Base-by-base conservation (phyloP, 345 rosid genomes). In the Pseudoturritis turrita region DNA sequence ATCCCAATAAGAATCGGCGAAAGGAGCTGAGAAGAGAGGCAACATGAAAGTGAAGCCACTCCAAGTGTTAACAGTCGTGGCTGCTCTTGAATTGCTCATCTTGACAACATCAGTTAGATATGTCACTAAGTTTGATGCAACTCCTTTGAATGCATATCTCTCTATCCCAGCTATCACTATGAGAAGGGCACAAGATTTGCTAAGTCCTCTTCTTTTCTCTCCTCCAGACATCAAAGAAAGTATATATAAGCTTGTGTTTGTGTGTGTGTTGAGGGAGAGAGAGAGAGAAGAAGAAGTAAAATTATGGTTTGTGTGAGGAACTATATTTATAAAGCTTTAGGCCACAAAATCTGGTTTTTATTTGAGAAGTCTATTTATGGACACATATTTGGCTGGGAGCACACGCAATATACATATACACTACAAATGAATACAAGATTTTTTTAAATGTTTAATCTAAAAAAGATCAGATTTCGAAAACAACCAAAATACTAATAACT, bases 71-170 rank as follows among this genome's bases (percentile, higher is more conserved):
- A 95, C 99, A 11, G 91, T 82, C 59, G 84, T 94, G 8, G 99
- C 99, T 21, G 97, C 97, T 10, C 84, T 76, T 5, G 99, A 91
- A 70, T 91, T 94, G 61, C 89, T 86, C 96, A 94, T 83, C 64
- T 85, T 85, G 10, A 87, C 86, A 3, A 84, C 87, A 47, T 91
- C 96, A 14, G 97, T 95, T 10, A 95, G 83, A 73, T 91, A 95
- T 5, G 95, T 95, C 44, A 95, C 93, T 50, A 95, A 79, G 79
- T 95, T 95, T 8, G 99, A 91, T 53, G 88, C 88, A 77, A 94
- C 96, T 66, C 99, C 99, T 76, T 94, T 94, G 85, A 88, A 94
- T 22, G 94, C 99, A 83, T 85, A 89, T 80, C 99, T 87, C 86
- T 95, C 99, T 56, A 87, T 85, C 1, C 96, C 97, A 33, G 96